Base-by-base conservation (phyloP, 2,329 filamentous ascomycete genomes). In the Neocatenulostroma microsporum region DNA sequence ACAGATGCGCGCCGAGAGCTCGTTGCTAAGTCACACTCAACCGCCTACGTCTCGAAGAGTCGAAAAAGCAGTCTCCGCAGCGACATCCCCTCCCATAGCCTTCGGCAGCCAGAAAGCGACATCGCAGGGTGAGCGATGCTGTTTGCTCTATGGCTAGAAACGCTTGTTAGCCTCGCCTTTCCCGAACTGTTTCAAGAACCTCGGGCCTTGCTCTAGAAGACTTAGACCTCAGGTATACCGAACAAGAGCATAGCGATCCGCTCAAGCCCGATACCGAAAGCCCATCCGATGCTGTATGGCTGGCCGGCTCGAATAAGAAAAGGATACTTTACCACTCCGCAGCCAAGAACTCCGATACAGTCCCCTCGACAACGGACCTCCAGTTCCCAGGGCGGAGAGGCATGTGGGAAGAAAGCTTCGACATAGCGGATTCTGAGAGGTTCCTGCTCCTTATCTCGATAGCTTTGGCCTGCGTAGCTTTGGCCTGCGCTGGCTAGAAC, bases 221-320 rank as follows among this genome's bases (percentile, higher is more conserved):
- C 76, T 11, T 91, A 81, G 50, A 98, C 98, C 57, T 98, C 91
- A 0, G 88, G 86, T 41, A 98, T 94, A 41, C 84, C 82, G 68
- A 95, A 98, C 17, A 98, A 76, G 23, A 98, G 74, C 91, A 98
- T 98, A 43, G 91, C 89, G 45, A 98, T 88, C 43, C 91, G 78
- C 62, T 98, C 91, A 18, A 98, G 74, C 3, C 91, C 91, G 13
- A 96, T 71, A 24, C 91, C 91, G 62, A 96, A 98, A 1, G 91
- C 91, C 91, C 91, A 98, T 4, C 88, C 89, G 3, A 94, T 62
- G 54, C 84, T 78, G 37, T 75, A 66, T 3, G 83, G 78, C 29
- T 86, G 78, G 32, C 78, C 82, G 0, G 89, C 87, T 38, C 83
- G 80, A 60, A 76, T 75, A 43, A 91, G 75, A 21, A 98, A 72